Evolutionary conservation across 179 eudicot species (phyloP).

Genomic region (Nepenthes alata): DNA sequence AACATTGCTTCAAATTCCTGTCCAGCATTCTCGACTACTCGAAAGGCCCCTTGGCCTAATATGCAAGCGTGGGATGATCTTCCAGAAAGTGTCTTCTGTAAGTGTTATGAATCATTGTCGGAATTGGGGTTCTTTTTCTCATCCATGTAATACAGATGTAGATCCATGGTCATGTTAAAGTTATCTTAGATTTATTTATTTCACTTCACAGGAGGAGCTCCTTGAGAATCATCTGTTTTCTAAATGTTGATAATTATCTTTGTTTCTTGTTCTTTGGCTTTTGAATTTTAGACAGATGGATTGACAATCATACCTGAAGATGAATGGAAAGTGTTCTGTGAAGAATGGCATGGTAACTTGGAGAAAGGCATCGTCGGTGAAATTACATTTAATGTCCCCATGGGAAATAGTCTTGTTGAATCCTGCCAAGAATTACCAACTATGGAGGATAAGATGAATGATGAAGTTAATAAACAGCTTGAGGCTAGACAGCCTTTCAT

Average conservation of each 20-base stretch:
- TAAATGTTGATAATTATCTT: not conserved
- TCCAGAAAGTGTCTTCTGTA: slow-evolving; percentile 61
- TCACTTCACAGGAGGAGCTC: not conserved
- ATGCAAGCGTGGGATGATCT: slow-evolving; percentile 58
- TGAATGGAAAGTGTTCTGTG: slow-evolving; percentile 81
- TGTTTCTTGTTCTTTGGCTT: slow-evolving; percentile 9
- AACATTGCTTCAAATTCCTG: not conserved
- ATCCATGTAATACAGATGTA: not conserved
- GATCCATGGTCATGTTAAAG: too few relatives aligned
- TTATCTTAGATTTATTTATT: not conserved
- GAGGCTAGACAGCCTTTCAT: slow-evolving; percentile 37
- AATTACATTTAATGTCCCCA: slow-evolving; percentile 32
- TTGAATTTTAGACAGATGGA: slow-evolving; percentile 49
- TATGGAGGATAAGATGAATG: slow-evolving; percentile 33
- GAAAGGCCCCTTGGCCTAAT: slow-evolving; percentile 66
- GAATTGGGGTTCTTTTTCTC: not conserved
- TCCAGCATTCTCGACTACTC: slow-evolving; percentile 70
- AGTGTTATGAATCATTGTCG: slow-evolving; percentile 16
- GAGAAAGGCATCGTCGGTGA: slow-evolving; percentile 54
- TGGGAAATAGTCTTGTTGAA: slow-evolving; percentile 25
- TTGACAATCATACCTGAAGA: slow-evolving; percentile 55
- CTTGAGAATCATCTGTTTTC: not conserved
- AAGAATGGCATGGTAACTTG: slow-evolving; percentile 66
- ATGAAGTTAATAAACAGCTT: slow-evolving; percentile 34
- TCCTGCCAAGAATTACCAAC: slow-evolving; percentile 36